Evolutionary conservation across 768 basidiomycete species (phyloP).

Genomic region (Pleurotus cornucopiae): DNA sequence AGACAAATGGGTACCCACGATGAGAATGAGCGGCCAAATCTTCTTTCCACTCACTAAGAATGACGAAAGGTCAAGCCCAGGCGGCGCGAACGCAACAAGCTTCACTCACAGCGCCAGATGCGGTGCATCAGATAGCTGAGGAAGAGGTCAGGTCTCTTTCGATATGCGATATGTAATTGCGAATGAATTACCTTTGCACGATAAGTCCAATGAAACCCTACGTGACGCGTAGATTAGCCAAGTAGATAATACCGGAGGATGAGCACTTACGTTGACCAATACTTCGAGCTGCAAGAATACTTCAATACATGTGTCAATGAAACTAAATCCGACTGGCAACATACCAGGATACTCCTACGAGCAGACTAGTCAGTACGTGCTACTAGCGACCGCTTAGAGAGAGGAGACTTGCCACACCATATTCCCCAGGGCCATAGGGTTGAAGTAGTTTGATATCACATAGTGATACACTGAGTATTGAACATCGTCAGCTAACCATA

Average conservation of each 20-base stretch:
- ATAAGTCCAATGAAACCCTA: slow-evolving; percentile 51
- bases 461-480: slow-evolving; percentile 40
- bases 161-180: too few species aligned
- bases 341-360: not conserved
- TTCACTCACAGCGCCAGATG: slow-evolving; percentile 38
- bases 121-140: slow-evolving; percentile 39
- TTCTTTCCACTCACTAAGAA: slow-evolving; percentile 40
- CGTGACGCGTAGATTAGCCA: not conserved
- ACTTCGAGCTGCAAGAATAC: slow-evolving; percentile 45
- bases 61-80: not conserved
- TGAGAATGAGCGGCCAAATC: slow-evolving; percentile 24
- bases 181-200: slow-evolving; percentile 34
- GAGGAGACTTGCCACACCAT: slow-evolving; percentile 31
- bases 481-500: too few species aligned
- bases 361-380: not conserved
- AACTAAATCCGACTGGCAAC: not conserved
- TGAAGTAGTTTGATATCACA: slow-evolving; percentile 36
- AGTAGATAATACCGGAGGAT: not conserved
- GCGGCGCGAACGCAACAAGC: not conserved
- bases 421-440: slow-evolving; percentile 19
- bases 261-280: slow-evolving; percentile 44
- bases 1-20: slow-evolving; percentile 22
- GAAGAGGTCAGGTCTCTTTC: not conserved
- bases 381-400: not conserved
- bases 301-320: not conserved